Evolutionary conservation across 805 yeast genomes (phyloP).

Genomic region (Cyberlindnera maritima): DNA sequence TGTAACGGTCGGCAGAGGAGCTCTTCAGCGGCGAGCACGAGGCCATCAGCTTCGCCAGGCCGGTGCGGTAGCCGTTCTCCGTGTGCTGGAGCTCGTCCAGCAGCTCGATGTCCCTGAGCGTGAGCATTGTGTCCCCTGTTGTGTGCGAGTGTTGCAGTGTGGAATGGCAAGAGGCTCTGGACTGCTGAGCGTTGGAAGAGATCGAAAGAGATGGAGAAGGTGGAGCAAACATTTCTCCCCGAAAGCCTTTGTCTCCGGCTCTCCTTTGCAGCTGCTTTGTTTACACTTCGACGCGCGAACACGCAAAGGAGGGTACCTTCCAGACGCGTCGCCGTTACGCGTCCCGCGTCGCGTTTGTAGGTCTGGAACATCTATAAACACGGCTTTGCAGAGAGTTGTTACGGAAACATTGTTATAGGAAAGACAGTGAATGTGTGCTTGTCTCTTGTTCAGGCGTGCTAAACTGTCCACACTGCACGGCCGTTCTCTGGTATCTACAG

Average conservation of each 20-base stretch:
- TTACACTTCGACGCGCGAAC: constrained; percentile 1
- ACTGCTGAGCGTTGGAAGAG: too few relatives aligned
- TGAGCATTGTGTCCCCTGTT: constrained; percentile 7
- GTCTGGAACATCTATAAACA: neutral
- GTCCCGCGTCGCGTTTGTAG: neutral
- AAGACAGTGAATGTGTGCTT: too few relatives aligned
- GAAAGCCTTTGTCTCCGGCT: neutral
- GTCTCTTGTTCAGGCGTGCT: too few relatives aligned
- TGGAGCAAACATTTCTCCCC: neutral
- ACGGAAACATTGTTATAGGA: too few relatives aligned
- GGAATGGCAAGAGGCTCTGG: too few relatives aligned
- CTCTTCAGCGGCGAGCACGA: constrained; percentile 13
- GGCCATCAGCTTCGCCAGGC: constrained; percentile 17
- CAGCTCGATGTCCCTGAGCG: constrained; percentile 11
- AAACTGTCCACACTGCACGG: too few relatives aligned
- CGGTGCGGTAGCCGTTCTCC: constrained; percentile 16
- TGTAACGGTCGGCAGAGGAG: neutral
- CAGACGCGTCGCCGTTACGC: constrained; percentile 8
- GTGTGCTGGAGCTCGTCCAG: constrained; percentile 16
- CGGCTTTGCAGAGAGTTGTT: too few relatives aligned
- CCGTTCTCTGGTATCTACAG: too few relatives aligned
- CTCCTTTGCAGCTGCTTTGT: neutral
- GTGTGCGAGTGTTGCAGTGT: too few relatives aligned
- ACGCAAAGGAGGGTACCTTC: neutral
- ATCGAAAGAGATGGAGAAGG: neutral